A percentile compares a stretch with the other conserved stretches of the same genome.
Conservation (phyloP, 2,329 filamentous ascomycete genomes). For the Ascocoryne sarcoides region DNA sequence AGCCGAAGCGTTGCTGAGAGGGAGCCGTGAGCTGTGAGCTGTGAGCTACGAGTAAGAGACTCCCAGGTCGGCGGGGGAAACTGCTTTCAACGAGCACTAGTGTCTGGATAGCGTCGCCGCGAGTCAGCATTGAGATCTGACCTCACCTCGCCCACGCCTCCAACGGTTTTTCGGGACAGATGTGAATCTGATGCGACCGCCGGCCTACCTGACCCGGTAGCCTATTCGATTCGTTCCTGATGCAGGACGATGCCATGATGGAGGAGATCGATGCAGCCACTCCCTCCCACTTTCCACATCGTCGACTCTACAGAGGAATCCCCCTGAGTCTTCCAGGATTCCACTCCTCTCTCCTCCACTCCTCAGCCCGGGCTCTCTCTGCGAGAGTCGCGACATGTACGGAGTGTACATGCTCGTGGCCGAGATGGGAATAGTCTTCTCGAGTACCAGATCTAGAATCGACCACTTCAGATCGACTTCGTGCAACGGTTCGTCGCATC, state of each 20-base stretch:
- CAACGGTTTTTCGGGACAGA: background rate
- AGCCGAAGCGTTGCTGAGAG: background rate
- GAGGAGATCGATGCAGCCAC: conserved; percentile 10
- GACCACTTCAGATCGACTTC: conserved; percentile 4
- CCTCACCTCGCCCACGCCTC: background rate
- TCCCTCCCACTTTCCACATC: no score
- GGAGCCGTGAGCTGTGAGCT: no score
- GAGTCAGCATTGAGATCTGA: no score
- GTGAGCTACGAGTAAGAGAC: no score
- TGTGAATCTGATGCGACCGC: background rate
- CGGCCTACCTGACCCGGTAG: background rate
- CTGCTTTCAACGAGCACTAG: no score
- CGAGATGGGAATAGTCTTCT: background rate
- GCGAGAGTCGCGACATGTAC: background rate
- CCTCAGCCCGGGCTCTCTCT: background rate
- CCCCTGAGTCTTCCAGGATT: no score
- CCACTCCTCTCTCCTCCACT: background rate
- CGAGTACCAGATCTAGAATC: background rate
- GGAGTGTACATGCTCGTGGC: background rate
- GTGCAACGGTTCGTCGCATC: conserved; percentile 10
- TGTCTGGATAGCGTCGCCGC: no score
- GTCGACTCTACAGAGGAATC: no score
- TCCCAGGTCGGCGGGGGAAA: no score
- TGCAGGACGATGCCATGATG: no score
- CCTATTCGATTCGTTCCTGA: background rate